Conservation (phyloP, 1,139 yeast genomes). For the Nakaseomyces nivariensis region DNA sequence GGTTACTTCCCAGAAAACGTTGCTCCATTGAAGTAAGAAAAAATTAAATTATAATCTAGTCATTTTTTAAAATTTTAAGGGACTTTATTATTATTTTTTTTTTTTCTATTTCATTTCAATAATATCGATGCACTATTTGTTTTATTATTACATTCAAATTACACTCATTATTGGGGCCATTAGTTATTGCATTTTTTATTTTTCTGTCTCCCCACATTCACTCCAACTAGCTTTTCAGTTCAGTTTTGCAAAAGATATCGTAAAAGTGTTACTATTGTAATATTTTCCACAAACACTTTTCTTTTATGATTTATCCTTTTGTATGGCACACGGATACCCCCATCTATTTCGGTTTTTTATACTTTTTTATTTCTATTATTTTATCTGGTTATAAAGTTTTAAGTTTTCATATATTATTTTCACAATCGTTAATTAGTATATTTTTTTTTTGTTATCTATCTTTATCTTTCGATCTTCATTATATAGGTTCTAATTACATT, state of each 20-base stretch:
- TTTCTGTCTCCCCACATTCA: background rate
- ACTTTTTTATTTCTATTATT: background rate
- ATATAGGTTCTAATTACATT: too few relatives aligned
- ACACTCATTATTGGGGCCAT: background rate
- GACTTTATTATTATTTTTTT: background rate
- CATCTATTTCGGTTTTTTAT: background rate
- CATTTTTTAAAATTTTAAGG: too few relatives aligned
- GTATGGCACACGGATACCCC: background rate
- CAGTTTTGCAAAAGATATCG: too few relatives aligned
- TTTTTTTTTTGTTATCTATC: background rate
- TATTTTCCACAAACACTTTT: too few relatives aligned
- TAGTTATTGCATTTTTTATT: background rate
- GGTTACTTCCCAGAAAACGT: slow-evolving; percentile 44
- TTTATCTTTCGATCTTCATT: too few relatives aligned
- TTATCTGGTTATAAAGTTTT: slow-evolving; percentile 1
- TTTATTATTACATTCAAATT: background rate
- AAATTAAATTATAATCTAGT: background rate
- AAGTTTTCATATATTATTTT: background rate
- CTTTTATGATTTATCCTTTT: background rate
- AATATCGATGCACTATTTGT: background rate
- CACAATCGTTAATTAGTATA: background rate
- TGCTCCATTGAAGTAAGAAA: slow-evolving; percentile 17
- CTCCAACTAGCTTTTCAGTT: background rate
- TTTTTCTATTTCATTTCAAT: background rate
- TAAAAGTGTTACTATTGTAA: background rate